Evolutionary conservation across 352 stramenopile species (phyloP).

Genomic region (Phytopythium delawarense): DNA sequence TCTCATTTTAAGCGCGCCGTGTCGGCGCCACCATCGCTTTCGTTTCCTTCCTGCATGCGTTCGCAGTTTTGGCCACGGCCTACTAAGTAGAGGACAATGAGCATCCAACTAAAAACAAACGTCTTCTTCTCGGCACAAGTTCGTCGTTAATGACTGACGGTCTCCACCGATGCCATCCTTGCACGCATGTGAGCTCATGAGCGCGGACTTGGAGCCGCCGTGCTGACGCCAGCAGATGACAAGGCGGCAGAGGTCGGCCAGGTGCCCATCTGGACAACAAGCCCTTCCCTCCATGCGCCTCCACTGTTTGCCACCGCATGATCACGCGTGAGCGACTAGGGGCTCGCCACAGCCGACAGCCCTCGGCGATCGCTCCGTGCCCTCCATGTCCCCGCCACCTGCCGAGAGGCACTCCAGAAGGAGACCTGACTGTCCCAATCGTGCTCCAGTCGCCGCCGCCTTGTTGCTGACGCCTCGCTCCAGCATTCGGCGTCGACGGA

Average conservation of each 20-base stretch:
- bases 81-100: background rate
- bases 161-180: background rate
- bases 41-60: background rate
- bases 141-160: background rate
- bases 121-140: background rate
- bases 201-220: background rate
- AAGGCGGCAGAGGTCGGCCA: background rate
- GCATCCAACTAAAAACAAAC: background rate
- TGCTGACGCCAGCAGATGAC: background rate
- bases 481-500: too few species aligned
- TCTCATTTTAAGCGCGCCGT: background rate
- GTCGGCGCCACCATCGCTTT: background rate
- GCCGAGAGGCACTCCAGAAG: background rate
- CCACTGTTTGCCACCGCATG: background rate
- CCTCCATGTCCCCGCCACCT: background rate
- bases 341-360: background rate
- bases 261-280: background rate
- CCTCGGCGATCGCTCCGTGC: background rate
- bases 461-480: background rate
- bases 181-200: background rate
- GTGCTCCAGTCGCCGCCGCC: too few species aligned
- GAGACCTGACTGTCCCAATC: background rate
- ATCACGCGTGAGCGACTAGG: background rate
- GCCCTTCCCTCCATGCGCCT: background rate
- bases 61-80: background rate